Evolutionary conservation across 768 basidiomycete genomes (phyloP).

Genomic region (Boletus tylopilopsis): DNA sequence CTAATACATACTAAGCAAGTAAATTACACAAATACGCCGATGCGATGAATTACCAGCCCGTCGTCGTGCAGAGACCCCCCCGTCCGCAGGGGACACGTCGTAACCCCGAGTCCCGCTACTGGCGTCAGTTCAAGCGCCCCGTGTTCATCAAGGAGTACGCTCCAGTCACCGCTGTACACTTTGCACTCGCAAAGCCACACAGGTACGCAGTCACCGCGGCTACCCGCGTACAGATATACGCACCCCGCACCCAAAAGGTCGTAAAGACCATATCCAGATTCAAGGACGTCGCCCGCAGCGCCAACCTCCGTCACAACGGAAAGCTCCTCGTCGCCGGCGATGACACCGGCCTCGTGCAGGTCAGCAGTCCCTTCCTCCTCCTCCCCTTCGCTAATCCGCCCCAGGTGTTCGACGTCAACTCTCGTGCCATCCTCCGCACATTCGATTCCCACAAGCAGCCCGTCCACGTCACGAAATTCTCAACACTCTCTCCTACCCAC

Average conservation of each 20-base stretch:
- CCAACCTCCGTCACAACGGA: conserved; percentile 85
- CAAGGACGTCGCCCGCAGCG: conserved; percentile 92
- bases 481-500: conserved; percentile 72
- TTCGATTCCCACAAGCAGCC: conserved; percentile 95
- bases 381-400: neutral
- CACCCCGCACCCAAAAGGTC: conserved; percentile 93
- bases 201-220: conserved; percentile 95
- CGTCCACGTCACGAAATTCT: conserved; percentile 93
- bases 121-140: conserved; percentile 84
- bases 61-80: conserved; percentile 56
- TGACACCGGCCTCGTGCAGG: conserved; percentile 86
- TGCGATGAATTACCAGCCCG: conserved; percentile 78
- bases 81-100: conserved; percentile 58
- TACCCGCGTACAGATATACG: conserved; percentile 91
- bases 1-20: no score
- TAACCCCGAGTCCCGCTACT: conserved; percentile 73
- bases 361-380: conserved; percentile 13
- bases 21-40: no score
- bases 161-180: conserved; percentile 92
- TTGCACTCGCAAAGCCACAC: conserved; percentile 83
- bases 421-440: conserved; percentile 88
- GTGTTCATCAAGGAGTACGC: conserved; percentile 98
- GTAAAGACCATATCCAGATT: conserved; percentile 96
- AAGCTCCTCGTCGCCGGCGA: conserved; percentile 95
- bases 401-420: conserved; percentile 90